Conservation (phyloP, 768 basidiomycete genomes). For the Pleurotus giganteus region DNA sequence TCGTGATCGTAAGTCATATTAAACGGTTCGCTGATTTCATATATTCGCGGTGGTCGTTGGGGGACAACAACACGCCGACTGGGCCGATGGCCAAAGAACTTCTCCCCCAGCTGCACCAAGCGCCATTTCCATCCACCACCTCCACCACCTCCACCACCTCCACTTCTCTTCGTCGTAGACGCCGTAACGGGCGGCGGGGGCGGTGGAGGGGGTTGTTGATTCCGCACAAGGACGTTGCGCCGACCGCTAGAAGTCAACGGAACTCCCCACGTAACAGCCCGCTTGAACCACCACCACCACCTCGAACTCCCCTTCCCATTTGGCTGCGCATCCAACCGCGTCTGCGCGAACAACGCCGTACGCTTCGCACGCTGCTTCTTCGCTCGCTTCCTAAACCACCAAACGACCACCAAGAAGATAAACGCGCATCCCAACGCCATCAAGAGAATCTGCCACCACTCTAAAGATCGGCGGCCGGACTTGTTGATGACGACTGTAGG, state of each 20-base stretch:
- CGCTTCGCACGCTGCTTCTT: constrained; percentile 66
- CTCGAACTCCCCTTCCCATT: constrained; percentile 13
- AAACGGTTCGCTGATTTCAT: constrained; percentile 20
- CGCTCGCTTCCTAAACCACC: constrained; percentile 66
- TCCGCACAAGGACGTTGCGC: constrained; percentile 45
- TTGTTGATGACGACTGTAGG: constrained; percentile 34
- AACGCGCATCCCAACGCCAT: constrained; percentile 80
- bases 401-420: constrained; percentile 63
- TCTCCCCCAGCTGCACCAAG: constrained; percentile 54
- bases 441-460: constrained; percentile 84
- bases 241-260: constrained; percentile 37
- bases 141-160: constrained; percentile 25
- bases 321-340: constrained; percentile 35
- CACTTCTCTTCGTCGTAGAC: constrained; percentile 27
- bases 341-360: constrained; percentile 63
- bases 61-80: constrained; percentile 12
- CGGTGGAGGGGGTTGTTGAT: not conserved
- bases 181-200: not conserved
- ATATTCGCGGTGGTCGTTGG: constrained; percentile 40
- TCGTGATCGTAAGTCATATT: constrained; percentile 12
- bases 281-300: constrained; percentile 56
- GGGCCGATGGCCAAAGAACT: constrained; percentile 49
- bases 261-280: constrained; percentile 23
- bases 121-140: constrained; percentile 49
- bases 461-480: constrained; percentile 32